Conservation (phyloP, 2,329 filamentous ascomycete species). For the Xylaria sp. region DNA sequence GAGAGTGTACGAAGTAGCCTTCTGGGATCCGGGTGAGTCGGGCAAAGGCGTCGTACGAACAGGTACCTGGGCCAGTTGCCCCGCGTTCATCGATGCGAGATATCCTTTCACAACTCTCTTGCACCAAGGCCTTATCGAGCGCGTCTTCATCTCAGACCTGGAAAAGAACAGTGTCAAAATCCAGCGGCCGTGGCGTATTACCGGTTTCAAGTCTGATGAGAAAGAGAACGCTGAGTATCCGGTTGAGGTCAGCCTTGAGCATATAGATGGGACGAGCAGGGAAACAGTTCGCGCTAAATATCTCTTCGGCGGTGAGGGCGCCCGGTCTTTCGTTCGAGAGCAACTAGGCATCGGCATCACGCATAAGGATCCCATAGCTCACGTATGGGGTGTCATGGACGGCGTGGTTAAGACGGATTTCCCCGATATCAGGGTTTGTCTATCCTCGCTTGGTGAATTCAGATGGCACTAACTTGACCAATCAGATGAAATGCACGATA, state of each 20-base stretch:
- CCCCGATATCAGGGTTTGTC: constrained; percentile 75
- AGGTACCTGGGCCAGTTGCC: constrained; percentile 87
- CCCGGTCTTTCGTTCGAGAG: constrained; percentile 72
- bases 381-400: constrained; percentile 83
- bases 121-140: constrained; percentile 78
- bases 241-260: constrained; percentile 80
- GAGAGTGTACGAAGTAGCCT: constrained; percentile 82
- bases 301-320: constrained; percentile 77
- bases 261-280: constrained; percentile 75
- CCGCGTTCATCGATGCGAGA: constrained; percentile 79
- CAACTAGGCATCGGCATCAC: constrained; percentile 76
- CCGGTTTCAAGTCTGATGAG: constrained; percentile 69
- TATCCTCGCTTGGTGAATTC: neutral
- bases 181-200: constrained; percentile 73
- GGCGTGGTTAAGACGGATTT: constrained; percentile 78
- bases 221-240: constrained; percentile 73
- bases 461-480: constrained; percentile 58
- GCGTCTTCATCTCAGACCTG: constrained; percentile 74
- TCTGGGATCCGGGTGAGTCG: constrained; percentile 73
- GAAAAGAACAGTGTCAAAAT: constrained; percentile 69
- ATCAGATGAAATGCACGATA: constrained; percentile 78
- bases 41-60: constrained; percentile 71
- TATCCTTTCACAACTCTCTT: constrained; percentile 77
- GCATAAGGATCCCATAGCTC: constrained; percentile 74
- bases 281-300: constrained; percentile 78